Conservation (phyloP, 208 protist species). For the Acanthamoeba divionensis region DNA sequence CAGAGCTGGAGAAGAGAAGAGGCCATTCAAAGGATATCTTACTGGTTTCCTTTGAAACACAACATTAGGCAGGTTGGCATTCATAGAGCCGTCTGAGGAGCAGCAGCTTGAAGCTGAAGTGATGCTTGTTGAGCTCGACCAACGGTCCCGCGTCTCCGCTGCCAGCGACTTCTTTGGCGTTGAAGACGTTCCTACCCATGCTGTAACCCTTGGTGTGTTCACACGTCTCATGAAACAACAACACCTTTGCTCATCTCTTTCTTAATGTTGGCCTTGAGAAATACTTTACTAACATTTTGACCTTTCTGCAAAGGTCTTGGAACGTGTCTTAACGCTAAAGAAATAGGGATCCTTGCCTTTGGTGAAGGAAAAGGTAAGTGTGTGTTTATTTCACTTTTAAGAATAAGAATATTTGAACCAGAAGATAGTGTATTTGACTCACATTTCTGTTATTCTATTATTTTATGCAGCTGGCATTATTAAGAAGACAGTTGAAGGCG, state of each 20-base stretch:
- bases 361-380: constrained; percentile 73
- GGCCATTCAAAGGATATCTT: constrained; percentile 14
- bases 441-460: background rate
- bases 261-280: background rate
- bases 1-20: too few species aligned
- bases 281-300: too few species aligned
- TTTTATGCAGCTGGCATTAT: constrained; percentile 62
- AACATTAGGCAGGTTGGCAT: constrained; percentile 65
- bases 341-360: constrained; percentile 74
- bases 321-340: constrained; percentile 57
- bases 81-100: constrained; percentile 67
- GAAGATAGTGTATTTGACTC: background rate
- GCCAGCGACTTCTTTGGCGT: constrained; percentile 72
- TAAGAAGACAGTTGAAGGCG: constrained; percentile 63
- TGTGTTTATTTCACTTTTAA: too few species aligned
- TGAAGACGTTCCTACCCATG: constrained; percentile 67
- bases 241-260: constrained; percentile 3
- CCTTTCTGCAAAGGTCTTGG: constrained; percentile 70
- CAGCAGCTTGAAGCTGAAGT: background rate
- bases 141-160: constrained; percentile 70
- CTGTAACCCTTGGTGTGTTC: background rate
- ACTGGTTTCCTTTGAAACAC: constrained; percentile 45
- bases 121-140: constrained; percentile 65
- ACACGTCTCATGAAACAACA: background rate
- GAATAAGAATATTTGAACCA: background rate